These are phyloP conservation scores for Proteromonas lacertae DNA, from an alignment of 352 stramenopile species.

Conservation along the genomic window DNA sequence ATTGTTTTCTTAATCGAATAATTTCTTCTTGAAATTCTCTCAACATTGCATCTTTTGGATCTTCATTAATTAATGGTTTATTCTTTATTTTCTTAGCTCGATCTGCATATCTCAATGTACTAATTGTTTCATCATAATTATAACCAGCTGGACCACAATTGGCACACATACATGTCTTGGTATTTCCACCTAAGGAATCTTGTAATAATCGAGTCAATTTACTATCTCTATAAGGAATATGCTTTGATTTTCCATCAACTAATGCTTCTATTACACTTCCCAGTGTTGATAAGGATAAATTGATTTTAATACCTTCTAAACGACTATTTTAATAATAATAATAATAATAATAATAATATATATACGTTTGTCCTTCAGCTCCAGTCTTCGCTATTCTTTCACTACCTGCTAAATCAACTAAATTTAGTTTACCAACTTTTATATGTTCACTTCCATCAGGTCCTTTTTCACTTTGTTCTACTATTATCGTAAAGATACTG, in stretches of 20 bases:
- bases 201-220: constrained; percentile 86
- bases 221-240: constrained; percentile 75
- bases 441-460: constrained; percentile 43
- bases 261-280: constrained; percentile 53
- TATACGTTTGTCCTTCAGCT: constrained; percentile 22
- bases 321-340: neutral
- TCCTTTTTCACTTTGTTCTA: constrained; percentile 43
- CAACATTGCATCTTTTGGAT: no score
- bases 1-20: no score
- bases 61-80: constrained; percentile 87
- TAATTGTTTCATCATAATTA: constrained; percentile 94
- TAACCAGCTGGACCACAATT: constrained; percentile 82
- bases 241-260: constrained; percentile 41
- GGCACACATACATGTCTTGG: constrained; percentile 83
- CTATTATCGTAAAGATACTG: constrained; percentile 75
- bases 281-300: constrained; percentile 50
- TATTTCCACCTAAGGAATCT: constrained; percentile 72
- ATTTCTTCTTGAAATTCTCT: no score
- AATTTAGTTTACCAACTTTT: constrained; percentile 69
- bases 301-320: no score
- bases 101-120: constrained; percentile 44
- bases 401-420: constrained; percentile 64
- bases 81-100: constrained; percentile 99
- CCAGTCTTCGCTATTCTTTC: constrained; percentile 73
- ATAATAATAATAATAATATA: neutral